These are phyloP conservation scores for Syzygium jambos DNA, from an alignment of 345 rosid genomes.

Conservation along the genomic window DNA sequence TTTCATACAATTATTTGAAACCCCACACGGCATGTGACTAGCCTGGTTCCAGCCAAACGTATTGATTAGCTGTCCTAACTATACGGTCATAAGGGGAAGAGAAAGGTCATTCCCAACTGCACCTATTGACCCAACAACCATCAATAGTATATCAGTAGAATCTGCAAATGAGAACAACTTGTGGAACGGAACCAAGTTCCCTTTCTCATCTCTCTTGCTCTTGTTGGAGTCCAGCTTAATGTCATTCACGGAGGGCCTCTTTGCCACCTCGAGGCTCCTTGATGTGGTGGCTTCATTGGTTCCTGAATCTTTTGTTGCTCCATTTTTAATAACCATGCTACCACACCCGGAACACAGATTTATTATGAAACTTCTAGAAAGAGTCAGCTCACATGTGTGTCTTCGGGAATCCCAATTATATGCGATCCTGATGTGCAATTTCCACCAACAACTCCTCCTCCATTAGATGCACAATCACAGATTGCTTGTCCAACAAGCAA, in stretches of 20 bases:
- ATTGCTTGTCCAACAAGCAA: not conserved
- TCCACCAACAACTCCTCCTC: not conserved
- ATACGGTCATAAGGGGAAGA: slow-evolving; percentile 65
- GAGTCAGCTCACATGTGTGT: not conserved
- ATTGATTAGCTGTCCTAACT: slow-evolving; percentile 56
- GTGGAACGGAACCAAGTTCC: slow-evolving; percentile 42
- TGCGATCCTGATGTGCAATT: not conserved
- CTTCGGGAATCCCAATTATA: not conserved
- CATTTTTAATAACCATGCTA: slow-evolving; percentile 21
- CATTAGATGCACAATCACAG: not conserved
- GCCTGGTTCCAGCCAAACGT: slow-evolving; percentile 63
- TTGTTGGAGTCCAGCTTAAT: slow-evolving; percentile 8
- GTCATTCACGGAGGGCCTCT: slow-evolving; percentile 1
- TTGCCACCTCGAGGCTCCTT: slow-evolving; percentile 19
- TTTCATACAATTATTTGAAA: too few relatives aligned
- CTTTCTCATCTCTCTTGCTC: slow-evolving; percentile 27
- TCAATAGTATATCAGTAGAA: slow-evolving; percentile 44
- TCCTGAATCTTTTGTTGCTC: slow-evolving; percentile 1
- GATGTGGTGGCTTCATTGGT: slow-evolving; percentile 34
- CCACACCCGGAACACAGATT: not conserved
- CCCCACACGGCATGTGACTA: not conserved
- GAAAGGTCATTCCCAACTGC: slow-evolving; percentile 56
- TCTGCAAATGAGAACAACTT: slow-evolving; percentile 78
- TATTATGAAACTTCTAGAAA: not conserved
- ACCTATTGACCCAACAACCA: slow-evolving; percentile 63